Evolutionary conservation across 345 rosid genomes (phyloP).

Genomic region (Linum lewisii): DNA sequence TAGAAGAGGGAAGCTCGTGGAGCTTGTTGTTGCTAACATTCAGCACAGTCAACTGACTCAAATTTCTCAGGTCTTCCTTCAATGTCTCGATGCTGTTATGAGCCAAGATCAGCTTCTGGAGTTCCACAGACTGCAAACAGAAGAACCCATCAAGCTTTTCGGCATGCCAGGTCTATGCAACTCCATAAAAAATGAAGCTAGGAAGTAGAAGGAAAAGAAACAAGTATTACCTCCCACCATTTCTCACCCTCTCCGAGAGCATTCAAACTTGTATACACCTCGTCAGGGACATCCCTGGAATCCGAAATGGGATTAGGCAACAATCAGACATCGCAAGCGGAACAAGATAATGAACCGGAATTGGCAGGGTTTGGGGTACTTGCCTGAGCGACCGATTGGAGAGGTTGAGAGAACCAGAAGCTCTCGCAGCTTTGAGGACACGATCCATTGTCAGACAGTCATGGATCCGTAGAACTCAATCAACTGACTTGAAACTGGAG

Average conservation of each 20-base stretch:
- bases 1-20: conserved; percentile 55
- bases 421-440: conserved; percentile 64
- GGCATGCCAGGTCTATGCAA: not conserved
- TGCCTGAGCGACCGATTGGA: conserved; percentile 87
- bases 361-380: conserved; percentile 6
- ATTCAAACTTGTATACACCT: conserved; percentile 55
- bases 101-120: conserved; percentile 85
- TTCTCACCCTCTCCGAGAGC: conserved; percentile 67
- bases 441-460: conserved; percentile 48
- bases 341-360: not conserved
- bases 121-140: conserved; percentile 59
- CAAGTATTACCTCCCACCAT: conserved; percentile 88
- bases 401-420: conserved; percentile 86
- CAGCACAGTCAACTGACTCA: conserved; percentile 50
- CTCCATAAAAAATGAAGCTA: not conserved
- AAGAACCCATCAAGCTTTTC: not conserved
- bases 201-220: not conserved
- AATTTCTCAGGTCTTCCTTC: conserved; percentile 65
- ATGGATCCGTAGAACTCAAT: not conserved
- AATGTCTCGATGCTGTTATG: conserved; percentile 70
- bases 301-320: not conserved
- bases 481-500: no score
- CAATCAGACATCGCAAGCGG: not conserved
- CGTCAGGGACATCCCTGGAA: conserved; percentile 61
- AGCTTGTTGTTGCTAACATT: conserved; percentile 81